These are phyloP conservation scores for Lactarius quietus DNA, from an alignment of 768 basidiomycete species.

Conservation along the genomic window DNA sequence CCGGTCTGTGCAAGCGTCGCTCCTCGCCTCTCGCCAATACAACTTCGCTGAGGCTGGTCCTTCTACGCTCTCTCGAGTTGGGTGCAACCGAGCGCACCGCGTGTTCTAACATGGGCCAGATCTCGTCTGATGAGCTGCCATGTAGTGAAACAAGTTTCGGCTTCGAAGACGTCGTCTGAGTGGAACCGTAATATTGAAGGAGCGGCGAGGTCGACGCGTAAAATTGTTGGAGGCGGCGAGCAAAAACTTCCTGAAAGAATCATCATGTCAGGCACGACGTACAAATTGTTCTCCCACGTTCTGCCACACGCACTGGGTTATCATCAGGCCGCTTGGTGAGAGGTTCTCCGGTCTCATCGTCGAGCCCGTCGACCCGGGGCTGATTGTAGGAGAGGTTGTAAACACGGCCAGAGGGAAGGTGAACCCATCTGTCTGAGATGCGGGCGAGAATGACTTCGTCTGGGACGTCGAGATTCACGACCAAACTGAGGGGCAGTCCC, in stretches of 20 bases:
- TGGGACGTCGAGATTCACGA: conserved; percentile 86
- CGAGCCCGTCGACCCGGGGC: conserved; percentile 72
- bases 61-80: conserved; percentile 47
- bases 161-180: conserved; percentile 36
- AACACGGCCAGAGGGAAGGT: conserved; percentile 81
- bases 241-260: conserved; percentile 62
- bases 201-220: conserved; percentile 79
- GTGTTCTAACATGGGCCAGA: conserved; percentile 79
- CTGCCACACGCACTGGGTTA: conserved; percentile 59
- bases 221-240: conserved; percentile 70
- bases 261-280: background rate
- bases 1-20: conserved; percentile 11
- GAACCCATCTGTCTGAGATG: conserved; percentile 89
- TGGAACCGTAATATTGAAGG: conserved; percentile 59
- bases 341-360: conserved; percentile 85
- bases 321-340: conserved; percentile 89
- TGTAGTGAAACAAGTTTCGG: conserved; percentile 57
- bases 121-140: conserved; percentile 81
- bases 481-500: conserved; percentile 65
- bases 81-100: conserved; percentile 59
- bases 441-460: conserved; percentile 81
- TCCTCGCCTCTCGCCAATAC: conserved; percentile 36
- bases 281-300: conserved; percentile 9
- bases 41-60: conserved; percentile 53
- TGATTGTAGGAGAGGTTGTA: conserved; percentile 89